Evolutionary conservation across 306 rosid species (phyloP).

Genomic region (Acacia crassicarpa): DNA sequence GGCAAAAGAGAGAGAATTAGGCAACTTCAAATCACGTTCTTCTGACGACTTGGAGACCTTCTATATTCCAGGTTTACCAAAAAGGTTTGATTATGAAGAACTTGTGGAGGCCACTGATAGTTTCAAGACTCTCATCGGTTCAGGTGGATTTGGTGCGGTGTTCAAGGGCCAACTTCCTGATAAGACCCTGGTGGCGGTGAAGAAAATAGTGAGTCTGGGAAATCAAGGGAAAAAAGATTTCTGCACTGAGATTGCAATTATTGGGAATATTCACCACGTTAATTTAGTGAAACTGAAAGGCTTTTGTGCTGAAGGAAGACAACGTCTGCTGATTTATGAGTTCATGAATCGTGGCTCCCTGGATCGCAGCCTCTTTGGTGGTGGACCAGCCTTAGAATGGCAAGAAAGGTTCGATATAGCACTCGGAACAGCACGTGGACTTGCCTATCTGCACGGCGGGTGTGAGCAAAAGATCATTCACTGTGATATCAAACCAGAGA

Average conservation of each 20-base stretch:
- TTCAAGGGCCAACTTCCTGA: constrained; percentile 78
- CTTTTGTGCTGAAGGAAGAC: constrained; percentile 79
- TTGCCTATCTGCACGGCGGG: constrained; percentile 80
- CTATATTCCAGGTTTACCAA: constrained; percentile 89
- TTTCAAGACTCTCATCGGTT: constrained; percentile 76
- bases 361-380: constrained; percentile 74
- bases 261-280: constrained; percentile 83
- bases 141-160: constrained; percentile 86
- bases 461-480: constrained; percentile 87
- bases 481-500: constrained; percentile 92
- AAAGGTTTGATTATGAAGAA: constrained; percentile 69
- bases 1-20: constrained; percentile 44
- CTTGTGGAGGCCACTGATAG: constrained; percentile 73
- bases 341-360: constrained; percentile 91
- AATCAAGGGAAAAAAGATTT: constrained; percentile 86
- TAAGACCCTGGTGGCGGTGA: constrained; percentile 77
- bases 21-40: constrained; percentile 45
- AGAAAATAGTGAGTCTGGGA: constrained; percentile 77
- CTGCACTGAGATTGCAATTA: constrained; percentile 86
- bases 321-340: constrained; percentile 76
- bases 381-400: constrained; percentile 84
- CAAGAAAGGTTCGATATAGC: constrained; percentile 83
- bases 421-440: constrained; percentile 87
- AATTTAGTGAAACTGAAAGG: constrained; percentile 83
- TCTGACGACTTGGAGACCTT: constrained; percentile 66